Evolutionary conservation across 1,284 basidiomycete genomes (phyloP).

Genomic region (Ceratobasidium sp.): DNA sequence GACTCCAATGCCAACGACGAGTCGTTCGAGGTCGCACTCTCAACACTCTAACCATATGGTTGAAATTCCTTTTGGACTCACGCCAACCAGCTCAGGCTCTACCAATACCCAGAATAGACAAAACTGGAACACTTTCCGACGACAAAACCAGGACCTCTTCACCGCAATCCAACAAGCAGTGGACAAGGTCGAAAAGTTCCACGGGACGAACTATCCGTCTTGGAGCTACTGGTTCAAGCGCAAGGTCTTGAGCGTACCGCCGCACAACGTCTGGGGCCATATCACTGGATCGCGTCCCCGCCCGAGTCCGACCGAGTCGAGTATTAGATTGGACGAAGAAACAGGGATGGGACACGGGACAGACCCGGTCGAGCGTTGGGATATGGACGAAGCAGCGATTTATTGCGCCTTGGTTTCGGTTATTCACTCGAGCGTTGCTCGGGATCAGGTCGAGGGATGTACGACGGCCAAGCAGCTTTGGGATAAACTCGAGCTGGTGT

Average conservation of each 20-base stretch:
- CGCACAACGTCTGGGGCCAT: constrained; percentile 27
- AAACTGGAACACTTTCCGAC: constrained; percentile 14
- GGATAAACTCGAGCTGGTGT: constrained; percentile 28
- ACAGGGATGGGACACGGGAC: too few species aligned
- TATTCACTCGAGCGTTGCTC: constrained; percentile 7
- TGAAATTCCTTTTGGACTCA: background rate
- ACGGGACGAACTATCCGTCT: constrained; percentile 36
- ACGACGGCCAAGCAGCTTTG: constrained; percentile 36
- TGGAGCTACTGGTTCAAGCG: constrained; percentile 42
- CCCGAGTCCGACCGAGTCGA: background rate
- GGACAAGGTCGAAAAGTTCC: constrained; percentile 24
- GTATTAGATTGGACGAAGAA: too few species aligned
- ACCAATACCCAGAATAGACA: background rate
- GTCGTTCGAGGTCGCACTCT: background rate
- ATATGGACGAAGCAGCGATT: constrained; percentile 30
- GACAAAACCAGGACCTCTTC: constrained; percentile 17
- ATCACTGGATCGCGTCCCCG: constrained; percentile 13
- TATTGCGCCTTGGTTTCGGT: constrained; percentile 28
- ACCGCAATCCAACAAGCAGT: constrained; percentile 27
- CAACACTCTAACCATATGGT: background rate
- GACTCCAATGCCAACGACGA: background rate
- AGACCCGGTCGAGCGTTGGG: constrained; percentile 31
- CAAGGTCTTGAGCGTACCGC: constrained; percentile 7
- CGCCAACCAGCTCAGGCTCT: background rate
- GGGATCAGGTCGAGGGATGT: constrained; percentile 17